Evolutionary conservation across 2,329 filamentous ascomycete species (phyloP).

Genomic region (Penicillium corylophilum): DNA sequence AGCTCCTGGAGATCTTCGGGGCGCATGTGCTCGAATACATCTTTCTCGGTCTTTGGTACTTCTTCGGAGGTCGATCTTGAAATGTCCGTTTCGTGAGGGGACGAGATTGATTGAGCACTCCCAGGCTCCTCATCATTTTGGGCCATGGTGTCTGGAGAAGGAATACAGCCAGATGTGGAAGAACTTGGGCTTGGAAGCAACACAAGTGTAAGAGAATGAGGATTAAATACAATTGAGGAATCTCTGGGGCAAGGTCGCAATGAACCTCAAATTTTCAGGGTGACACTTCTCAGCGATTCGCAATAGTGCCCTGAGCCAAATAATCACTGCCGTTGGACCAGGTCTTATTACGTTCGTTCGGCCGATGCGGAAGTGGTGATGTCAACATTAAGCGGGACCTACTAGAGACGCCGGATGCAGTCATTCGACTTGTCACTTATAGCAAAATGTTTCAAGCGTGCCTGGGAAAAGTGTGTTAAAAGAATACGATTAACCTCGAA

Average conservation of each 20-base stretch:
- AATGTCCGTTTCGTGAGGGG: constrained; percentile 11
- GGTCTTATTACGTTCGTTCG: constrained; percentile 6
- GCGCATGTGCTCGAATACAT: constrained; percentile 27
- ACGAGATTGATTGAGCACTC: constrained; percentile 13
- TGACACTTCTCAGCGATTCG: not conserved
- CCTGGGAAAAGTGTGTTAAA: not conserved
- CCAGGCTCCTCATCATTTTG: constrained; percentile 8
- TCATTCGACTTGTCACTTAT: not conserved
- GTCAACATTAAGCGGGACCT: constrained; percentile 14
- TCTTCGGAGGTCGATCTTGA: constrained; percentile 15
- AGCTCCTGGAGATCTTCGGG: constrained; percentile 28
- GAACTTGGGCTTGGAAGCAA: not conserved
- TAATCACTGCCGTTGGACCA: not conserved
- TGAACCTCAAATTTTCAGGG: not conserved
- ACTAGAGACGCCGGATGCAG: constrained; percentile 8
- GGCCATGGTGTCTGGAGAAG: constrained; percentile 3
- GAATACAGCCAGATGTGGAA: not conserved
- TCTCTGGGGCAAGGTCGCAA: not conserved
- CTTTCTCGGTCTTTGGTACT: constrained; percentile 19
- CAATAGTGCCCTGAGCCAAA: constrained; percentile 1
- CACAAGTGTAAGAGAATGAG: not conserved
- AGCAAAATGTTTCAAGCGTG: not conserved
- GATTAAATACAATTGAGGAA: not conserved
- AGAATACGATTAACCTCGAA: not conserved
- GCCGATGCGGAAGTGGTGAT: constrained; percentile 15